Evolutionary conservation across 305 asterid genomes (phyloP).

Genomic region (Solanum aculeatissimum): DNA sequence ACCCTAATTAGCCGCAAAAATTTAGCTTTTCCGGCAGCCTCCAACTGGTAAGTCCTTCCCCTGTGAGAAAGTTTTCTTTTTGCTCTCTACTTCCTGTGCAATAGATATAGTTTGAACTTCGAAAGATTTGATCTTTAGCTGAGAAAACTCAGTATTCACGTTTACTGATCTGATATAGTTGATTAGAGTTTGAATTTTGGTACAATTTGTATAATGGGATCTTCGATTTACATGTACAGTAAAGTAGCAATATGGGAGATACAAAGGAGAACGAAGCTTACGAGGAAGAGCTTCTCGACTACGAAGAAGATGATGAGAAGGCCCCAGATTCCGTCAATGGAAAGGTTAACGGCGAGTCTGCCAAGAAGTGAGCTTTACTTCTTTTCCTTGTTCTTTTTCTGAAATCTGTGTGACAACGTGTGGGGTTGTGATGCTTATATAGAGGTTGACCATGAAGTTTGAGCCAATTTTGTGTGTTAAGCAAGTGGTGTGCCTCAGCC

Average conservation of each 20-base stretch:
- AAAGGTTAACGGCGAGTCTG: constrained; percentile 85
- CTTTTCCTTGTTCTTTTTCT: not conserved
- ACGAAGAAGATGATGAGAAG: constrained; percentile 88
- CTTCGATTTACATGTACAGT: constrained; percentile 14
- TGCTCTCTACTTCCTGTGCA: not conserved
- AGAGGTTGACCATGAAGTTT: not conserved
- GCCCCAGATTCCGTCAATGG: constrained; percentile 56
- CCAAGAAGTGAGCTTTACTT: constrained; percentile 46
- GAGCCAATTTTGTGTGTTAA: not conserved
- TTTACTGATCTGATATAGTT: not conserved
- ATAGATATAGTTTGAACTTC: not conserved
- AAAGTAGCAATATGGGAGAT: constrained; percentile 54
- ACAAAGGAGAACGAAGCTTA: constrained; percentile 67
- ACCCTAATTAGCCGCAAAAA: not conserved
- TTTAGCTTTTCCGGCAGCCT: not conserved
- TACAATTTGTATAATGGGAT: constrained; percentile 15
- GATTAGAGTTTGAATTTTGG: not conserved
- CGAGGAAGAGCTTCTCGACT: constrained; percentile 95
- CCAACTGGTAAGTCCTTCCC: not conserved
- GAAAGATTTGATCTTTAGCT: not conserved
- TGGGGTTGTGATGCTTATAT: not conserved
- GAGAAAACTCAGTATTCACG: not conserved
- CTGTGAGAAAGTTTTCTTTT: not conserved
- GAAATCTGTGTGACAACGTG: not conserved
- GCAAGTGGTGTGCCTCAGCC: not conserved